Evolutionary conservation across 1,284 basidiomycete genomes (phyloP).

Genomic region (Fistulinella cinereoalba): DNA sequence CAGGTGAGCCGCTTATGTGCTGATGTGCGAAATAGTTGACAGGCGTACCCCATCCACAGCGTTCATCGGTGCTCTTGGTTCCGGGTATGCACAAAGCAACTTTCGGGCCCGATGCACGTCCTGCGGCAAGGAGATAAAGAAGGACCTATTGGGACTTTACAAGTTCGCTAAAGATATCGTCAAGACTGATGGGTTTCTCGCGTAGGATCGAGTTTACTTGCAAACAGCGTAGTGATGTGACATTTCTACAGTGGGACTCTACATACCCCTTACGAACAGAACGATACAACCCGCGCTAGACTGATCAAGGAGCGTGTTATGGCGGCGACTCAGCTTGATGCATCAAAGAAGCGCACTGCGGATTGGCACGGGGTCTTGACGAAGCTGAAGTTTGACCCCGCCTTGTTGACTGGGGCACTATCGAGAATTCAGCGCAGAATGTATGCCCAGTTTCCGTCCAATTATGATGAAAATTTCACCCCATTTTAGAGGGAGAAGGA

Average conservation of each 20-base stretch:
- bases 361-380: conserved; percentile 6
- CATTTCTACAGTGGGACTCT: conserved; percentile 24
- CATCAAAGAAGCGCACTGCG: background rate
- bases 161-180: conserved; percentile 31
- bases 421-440: conserved; percentile 7
- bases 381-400: background rate
- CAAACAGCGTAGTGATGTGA: background rate
- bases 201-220: background rate
- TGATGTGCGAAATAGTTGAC: background rate
- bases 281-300: conserved; percentile 21
- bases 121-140: conserved; percentile 28
- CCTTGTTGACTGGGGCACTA: conserved; percentile 3
- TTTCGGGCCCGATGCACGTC: conserved; percentile 26
- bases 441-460: conserved; percentile 1
- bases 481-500: conserved; percentile 29
- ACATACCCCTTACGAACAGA: conserved; percentile 12
- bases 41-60: conserved; percentile 13
- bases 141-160: conserved; percentile 27
- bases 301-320: conserved; percentile 24
- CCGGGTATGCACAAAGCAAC: conserved; percentile 35
- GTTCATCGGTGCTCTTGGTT: conserved; percentile 10
- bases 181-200: background rate
- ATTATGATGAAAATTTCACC: background rate
- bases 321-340: background rate
- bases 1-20: conserved; percentile 4